These are phyloP conservation scores for Lichtheimia hyalospora DNA, from an alignment of 371 early-diverging fungal species.

Conservation along the genomic window DNA sequence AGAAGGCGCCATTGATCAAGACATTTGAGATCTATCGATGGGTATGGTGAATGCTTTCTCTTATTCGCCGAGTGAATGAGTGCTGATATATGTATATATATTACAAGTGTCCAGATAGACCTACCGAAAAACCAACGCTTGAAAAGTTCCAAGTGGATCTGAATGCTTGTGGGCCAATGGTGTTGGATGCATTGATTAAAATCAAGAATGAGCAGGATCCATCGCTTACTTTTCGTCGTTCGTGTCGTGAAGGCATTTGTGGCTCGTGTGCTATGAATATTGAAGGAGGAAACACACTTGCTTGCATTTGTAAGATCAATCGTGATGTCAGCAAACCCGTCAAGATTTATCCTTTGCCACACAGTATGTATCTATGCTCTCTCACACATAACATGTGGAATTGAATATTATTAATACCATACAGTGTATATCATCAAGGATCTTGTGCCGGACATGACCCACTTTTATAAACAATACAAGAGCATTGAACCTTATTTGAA, in stretches of 20 bases:
- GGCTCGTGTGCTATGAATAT: conserved; percentile 98
- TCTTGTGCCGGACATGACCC: conserved; percentile 88
- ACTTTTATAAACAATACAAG: conserved; percentile 97
- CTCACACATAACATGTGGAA: conserved; percentile 1
- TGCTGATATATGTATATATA: conserved; percentile 12
- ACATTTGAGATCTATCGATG: conserved; percentile 85
- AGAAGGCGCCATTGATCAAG: conserved; percentile 64
- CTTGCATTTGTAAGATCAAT: conserved; percentile 88
- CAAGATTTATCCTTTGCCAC: conserved; percentile 96
- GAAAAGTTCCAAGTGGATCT: conserved; percentile 89
- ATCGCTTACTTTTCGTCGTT: conserved; percentile 88
- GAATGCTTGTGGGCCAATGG: conserved; percentile 92
- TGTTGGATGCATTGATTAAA: conserved; percentile 92
- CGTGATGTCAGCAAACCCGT: conserved; percentile 60
- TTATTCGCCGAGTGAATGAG: background rate
- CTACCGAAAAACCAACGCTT: conserved; percentile 85
- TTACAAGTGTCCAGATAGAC: conserved; percentile 78
- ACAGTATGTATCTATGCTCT: conserved; percentile 75
- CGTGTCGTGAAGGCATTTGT: conserved; percentile 83
- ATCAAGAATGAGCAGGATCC: conserved; percentile 97
- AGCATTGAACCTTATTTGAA: conserved; percentile 93
- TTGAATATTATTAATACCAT: background rate
- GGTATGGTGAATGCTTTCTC: conserved; percentile 46
- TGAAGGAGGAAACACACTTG: conserved; percentile 91
- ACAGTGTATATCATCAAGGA: conserved; percentile 84